phyloP scores from a whole-genome alignment of 2,329 filamentous ascomycete genomes.

The Fusarium domesticum region DNA sequence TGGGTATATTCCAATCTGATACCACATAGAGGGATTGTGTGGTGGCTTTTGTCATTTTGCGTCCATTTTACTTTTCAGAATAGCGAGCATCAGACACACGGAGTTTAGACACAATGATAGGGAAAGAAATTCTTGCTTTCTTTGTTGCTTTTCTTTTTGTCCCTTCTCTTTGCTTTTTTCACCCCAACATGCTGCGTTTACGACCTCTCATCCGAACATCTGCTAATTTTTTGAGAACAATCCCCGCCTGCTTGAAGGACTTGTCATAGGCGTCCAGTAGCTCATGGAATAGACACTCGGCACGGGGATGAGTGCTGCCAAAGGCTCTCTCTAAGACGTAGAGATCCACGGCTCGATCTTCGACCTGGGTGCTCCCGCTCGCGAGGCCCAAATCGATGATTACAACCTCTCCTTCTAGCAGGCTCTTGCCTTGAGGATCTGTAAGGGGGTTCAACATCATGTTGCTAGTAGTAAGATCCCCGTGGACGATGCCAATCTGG shows the following conservation, averaged over 20 bases:
- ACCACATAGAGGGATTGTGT: conserved; percentile 12
- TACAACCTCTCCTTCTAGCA: conserved; percentile 70
- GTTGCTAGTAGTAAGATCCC: conserved; percentile 96
- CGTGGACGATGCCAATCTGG: conserved; percentile 82
- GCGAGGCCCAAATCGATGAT: conserved; percentile 95
- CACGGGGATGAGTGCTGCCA: conserved; percentile 86
- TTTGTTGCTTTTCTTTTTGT: conserved; percentile 4
- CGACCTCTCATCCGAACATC: conserved; percentile 90
- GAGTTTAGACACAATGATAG: conserved; percentile 28
- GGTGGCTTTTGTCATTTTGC: conserved; percentile 8
- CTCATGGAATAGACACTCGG: conserved; percentile 71
- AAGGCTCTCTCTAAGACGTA: conserved; percentile 96
- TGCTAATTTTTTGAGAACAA: conserved; percentile 78
- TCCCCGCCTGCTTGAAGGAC: conserved; percentile 70
- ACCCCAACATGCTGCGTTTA: conserved; percentile 97
- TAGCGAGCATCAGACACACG: conserved; percentile 36
- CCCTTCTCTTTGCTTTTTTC: conserved; percentile 11
- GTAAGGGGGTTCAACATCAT: conserved; percentile 67
- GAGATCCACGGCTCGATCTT: conserved; percentile 91
- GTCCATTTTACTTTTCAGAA: conserved; percentile 27
- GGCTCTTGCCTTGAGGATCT: conserved; percentile 18
- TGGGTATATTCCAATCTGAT: conserved; percentile 9
- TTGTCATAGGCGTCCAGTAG: conserved; percentile 72
- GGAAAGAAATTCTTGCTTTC: conserved; percentile 27
- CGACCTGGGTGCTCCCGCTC: conserved; percentile 74